Percentiles rank a stretch among this genome's conserved stretches.
These are phyloP conservation scores for Helichrysum umbraculigerum DNA, from an alignment of 129 eudicot genomes.

Conservation along the genomic window DNA sequence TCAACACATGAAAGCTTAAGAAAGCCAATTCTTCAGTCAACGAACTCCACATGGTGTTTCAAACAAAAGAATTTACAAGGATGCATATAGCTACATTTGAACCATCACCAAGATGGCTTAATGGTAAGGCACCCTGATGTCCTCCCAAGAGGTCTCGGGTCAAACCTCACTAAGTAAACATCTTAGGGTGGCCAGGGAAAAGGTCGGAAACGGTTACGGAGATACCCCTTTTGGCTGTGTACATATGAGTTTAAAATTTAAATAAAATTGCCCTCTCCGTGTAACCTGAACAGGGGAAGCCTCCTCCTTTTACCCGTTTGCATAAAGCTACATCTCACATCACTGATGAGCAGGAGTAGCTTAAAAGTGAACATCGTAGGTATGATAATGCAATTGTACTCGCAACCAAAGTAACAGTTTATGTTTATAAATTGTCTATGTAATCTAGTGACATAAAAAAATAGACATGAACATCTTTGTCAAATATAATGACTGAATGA, in stretches of 20 bases:
- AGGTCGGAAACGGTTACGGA: no score
- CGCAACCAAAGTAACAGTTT: not conserved
- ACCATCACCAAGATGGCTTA: no score
- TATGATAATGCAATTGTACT: constrained; percentile 7
- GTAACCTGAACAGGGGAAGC: no score
- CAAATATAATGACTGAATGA: not conserved
- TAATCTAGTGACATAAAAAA: not conserved
- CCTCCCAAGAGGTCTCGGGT: no score
- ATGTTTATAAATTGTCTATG: not conserved
- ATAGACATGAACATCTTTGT: not conserved
- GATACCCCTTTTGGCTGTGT: no score
- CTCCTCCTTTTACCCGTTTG: no score
- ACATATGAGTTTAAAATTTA: not conserved
- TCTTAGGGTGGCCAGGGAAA: no score
- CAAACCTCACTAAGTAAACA: no score
- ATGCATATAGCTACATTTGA: no score
- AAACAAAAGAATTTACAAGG: constrained; percentile 6
- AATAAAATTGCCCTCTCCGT: no score
- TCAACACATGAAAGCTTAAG: not conserved
- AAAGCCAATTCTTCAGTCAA: not conserved
- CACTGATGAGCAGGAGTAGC: constrained; percentile 5
- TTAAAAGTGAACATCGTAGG: not conserved
- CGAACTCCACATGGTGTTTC: not conserved
- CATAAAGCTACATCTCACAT: constrained; percentile 3
- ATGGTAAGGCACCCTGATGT: no score